Percentiles rank a stretch among this genome's conserved stretches.
Evolutionary conservation across 176 grass and related monocot species (phyloP).

Genomic region (Triticum turgidum): DNA sequence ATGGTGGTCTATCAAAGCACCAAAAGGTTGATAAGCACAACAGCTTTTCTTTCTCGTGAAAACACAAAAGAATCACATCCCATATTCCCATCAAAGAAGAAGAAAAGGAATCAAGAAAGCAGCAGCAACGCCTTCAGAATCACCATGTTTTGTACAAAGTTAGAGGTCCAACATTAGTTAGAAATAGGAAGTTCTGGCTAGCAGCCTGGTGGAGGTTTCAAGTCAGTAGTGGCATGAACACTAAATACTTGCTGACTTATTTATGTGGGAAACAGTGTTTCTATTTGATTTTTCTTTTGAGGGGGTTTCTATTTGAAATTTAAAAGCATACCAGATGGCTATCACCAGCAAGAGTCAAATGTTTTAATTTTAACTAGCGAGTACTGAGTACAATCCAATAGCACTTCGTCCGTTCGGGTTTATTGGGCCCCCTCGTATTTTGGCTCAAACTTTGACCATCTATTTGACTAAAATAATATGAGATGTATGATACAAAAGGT

Average conservation of each 20-base stretch:
- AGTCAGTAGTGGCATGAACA: background rate
- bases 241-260: background rate
- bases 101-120: constrained; percentile 25
- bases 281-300: background rate
- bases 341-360: background rate
- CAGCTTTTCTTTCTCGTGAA: constrained; percentile 34
- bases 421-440: background rate
- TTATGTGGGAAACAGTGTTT: background rate
- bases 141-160: constrained; percentile 13
- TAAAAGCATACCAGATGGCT: background rate
- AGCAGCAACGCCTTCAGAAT: constrained; percentile 9
- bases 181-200: background rate
- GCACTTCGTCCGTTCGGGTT: background rate
- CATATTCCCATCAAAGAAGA: constrained; percentile 12
- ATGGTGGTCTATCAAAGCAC: constrained; percentile 23
- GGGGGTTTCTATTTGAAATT: background rate
- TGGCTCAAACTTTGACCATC: background rate
- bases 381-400: background rate
- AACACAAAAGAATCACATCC: constrained; percentile 16
- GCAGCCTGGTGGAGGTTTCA: background rate
- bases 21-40: constrained; percentile 47
- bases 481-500: background rate
- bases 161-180: background rate
- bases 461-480: background rate
- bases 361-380: background rate